Conservation (phyloP, 768 basidiomycete genomes). For the Paxillus rubicundulus region DNA sequence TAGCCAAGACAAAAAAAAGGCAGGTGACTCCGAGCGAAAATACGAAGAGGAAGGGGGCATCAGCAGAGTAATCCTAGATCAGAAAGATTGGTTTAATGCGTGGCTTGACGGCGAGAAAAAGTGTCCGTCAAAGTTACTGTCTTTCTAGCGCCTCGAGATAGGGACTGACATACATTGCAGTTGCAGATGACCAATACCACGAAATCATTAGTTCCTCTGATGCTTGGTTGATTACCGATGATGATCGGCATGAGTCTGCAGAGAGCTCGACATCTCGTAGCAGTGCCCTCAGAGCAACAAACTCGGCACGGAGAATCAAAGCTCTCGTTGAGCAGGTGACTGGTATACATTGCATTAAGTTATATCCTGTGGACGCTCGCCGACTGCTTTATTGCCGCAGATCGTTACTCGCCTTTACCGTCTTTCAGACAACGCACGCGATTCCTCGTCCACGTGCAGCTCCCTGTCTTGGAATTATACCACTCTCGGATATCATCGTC, state of each 20-base stretch:
- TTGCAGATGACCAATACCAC: constrained; percentile 84
- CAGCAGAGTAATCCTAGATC: constrained; percentile 77
- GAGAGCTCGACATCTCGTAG: constrained; percentile 17
- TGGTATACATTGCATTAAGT: constrained; percentile 42
- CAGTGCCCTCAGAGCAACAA: constrained; percentile 63
- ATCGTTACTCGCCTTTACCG: constrained; percentile 90
- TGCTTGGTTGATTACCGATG: constrained; percentile 83
- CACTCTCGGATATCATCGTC: constrained; percentile 75
- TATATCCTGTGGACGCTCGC: background rate
- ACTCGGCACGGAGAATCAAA: constrained; percentile 80
- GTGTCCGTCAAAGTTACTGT: constrained; percentile 51
- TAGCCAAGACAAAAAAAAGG: constrained; percentile 22
- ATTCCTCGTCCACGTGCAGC: constrained; percentile 82
- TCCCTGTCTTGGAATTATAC: constrained; percentile 81
- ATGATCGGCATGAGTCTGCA: constrained; percentile 48
- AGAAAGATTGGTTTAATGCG: constrained; percentile 83
- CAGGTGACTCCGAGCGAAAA: constrained; percentile 13
- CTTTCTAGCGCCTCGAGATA: background rate
- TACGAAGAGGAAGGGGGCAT: constrained; percentile 66
- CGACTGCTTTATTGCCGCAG: constrained; percentile 38
- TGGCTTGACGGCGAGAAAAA: constrained; percentile 90
- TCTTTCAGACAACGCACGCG: constrained; percentile 70
- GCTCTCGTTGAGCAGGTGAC: constrained; percentile 90
- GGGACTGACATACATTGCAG: constrained; percentile 39
- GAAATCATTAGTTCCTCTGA: constrained; percentile 77